Conservation (phyloP, 208 protist genomes). For the Crithidia sp. region DNA sequence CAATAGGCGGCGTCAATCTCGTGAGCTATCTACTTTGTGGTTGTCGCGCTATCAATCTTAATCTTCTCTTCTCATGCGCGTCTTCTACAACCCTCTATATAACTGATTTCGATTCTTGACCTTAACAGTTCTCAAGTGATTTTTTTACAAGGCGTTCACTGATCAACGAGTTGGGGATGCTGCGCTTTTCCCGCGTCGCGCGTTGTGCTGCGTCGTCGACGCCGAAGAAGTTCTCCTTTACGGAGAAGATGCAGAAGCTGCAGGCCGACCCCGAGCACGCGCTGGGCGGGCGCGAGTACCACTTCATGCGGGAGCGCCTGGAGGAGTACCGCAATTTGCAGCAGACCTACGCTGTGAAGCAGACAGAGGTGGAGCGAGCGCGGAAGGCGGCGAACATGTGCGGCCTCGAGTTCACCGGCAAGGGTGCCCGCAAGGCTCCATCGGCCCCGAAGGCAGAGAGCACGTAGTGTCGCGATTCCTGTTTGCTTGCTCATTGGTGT, state of each 20-base stretch:
- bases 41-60: too few relatives aligned
- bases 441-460: slow-evolving; percentile 2
- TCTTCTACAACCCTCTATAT: too few relatives aligned
- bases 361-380: slow-evolving; percentile 83
- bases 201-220: slow-evolving; percentile 23
- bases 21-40: too few relatives aligned
- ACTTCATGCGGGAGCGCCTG: slow-evolving; percentile 64
- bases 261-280: slow-evolving; percentile 30
- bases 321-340: slow-evolving; percentile 71
- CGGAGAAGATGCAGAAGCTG: slow-evolving; percentile 32
- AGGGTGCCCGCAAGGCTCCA: slow-evolving; percentile 31
- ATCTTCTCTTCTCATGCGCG: too few relatives aligned
- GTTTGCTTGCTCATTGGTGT: neutral
- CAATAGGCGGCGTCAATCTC: too few relatives aligned
- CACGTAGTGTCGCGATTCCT: neutral
- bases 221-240: slow-evolving; percentile 31
- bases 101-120: too few relatives aligned
- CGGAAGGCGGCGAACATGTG: slow-evolving; percentile 78
- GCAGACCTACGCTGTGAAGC: slow-evolving; percentile 83
- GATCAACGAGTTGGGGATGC: slow-evolving; percentile 1
- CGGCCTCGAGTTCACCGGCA: slow-evolving; percentile 85
- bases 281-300: slow-evolving; percentile 62
- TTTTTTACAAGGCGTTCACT: neutral
- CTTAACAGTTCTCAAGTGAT: too few relatives aligned
- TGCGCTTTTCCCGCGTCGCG: slow-evolving; percentile 7